A percentile compares a stretch with the other conserved stretches of the same genome.
Evolutionary conservation across 371 early-diverging fungal species (phyloP).

Genomic region (Blakeslea trispora): DNA sequence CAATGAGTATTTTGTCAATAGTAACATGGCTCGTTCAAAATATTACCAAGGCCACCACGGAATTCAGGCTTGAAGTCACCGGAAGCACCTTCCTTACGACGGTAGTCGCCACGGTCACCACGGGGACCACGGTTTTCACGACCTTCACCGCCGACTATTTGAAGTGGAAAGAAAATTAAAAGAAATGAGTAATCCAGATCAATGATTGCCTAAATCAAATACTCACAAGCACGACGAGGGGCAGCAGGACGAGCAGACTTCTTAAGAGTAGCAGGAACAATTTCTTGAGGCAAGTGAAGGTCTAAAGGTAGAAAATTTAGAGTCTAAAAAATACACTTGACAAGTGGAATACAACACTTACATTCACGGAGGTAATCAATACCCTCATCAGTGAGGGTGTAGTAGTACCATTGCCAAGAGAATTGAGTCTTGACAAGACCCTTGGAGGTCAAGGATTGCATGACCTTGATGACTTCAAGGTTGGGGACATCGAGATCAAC

Average conservation of each 20-base stretch:
- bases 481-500: constrained; percentile 93
- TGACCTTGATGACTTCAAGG: constrained; percentile 97
- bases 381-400: constrained; percentile 95
- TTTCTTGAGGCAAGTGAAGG: constrained; percentile 94
- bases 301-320: constrained; percentile 22
- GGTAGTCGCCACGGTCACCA: constrained; percentile 80
- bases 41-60: constrained; percentile 72
- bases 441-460: constrained; percentile 94
- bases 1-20: background rate
- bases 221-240: constrained; percentile 58
- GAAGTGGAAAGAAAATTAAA: background rate
- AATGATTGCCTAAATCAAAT: background rate
- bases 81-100: constrained; percentile 88
- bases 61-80: constrained; percentile 94
- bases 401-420: constrained; percentile 99
- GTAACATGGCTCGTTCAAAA: background rate
- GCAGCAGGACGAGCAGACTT: constrained; percentile 78
- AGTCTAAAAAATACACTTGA: background rate
- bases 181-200: background rate
- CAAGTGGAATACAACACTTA: constrained; percentile 9
- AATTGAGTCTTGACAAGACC: constrained; percentile 94
- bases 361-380: constrained; percentile 94
- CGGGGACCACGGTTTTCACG: constrained; percentile 62
- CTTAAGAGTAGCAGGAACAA: constrained; percentile 95
- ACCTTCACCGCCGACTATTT: constrained; percentile 34